A percentile compares a stretch with the other conserved stretches of the same genome.
Conservation (phyloP, 2,329 filamentous ascomycete genomes). For the Pestalotiopsis sp. region DNA sequence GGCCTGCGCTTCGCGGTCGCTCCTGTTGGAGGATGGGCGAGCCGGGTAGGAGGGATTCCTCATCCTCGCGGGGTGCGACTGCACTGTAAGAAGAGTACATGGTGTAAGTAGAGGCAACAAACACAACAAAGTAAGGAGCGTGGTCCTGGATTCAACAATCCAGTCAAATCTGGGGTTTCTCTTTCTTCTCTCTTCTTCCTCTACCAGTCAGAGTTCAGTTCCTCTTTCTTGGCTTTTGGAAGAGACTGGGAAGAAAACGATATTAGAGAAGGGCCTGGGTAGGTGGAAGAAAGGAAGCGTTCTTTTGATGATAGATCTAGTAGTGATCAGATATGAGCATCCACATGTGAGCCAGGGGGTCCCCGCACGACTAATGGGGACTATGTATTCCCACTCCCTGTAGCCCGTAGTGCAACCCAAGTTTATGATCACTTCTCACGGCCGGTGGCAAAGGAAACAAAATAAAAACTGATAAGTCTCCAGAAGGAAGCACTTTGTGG, state of each 20-base stretch:
- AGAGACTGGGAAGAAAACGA: not conserved
- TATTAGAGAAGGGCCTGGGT: not conserved
- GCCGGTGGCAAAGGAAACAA: not conserved
- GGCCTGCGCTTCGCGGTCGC: conserved; percentile 9
- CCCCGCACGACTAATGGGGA: not conserved
- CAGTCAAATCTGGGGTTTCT: not conserved
- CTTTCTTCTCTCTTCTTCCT: not conserved
- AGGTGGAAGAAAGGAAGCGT: not conserved
- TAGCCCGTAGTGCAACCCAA: not conserved
- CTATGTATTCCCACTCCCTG: not conserved
- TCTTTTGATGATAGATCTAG: conserved; percentile 3
- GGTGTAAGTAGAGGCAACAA: not conserved
- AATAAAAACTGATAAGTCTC: not conserved
- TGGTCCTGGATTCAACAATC: not conserved
- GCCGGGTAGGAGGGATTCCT: conserved; percentile 25
- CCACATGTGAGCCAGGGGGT: not conserved
- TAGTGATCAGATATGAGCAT: conserved; percentile 1
- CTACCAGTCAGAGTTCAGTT: not conserved
- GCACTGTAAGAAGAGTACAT: conserved; percentile 21
- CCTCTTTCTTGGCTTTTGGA: not conserved
- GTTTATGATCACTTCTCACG: not conserved
- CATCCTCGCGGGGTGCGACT: conserved; percentile 21
- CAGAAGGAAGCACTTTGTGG: not conserved
- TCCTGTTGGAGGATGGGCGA: conserved; percentile 12
- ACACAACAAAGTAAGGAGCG: not conserved